phyloP scores from a whole-genome alignment of 2,329 filamentous ascomycete species.

The Metarhizium robertsii region DNA sequence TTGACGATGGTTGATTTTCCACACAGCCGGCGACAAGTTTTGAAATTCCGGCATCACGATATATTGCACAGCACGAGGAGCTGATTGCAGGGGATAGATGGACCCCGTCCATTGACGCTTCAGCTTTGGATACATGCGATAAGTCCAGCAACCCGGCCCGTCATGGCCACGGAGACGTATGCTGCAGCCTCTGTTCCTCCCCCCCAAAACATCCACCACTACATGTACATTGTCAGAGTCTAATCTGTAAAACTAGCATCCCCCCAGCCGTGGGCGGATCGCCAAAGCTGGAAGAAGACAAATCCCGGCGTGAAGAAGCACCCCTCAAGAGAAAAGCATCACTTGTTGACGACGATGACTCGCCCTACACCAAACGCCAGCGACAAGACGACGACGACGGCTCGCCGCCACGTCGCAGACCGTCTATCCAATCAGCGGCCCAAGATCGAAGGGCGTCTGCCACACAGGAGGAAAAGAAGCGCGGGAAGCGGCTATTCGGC shows the following conservation, averaged over 20 bases:
- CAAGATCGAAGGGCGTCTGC: constrained; percentile 15
- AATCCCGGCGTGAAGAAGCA: constrained; percentile 5
- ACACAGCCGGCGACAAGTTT: background rate
- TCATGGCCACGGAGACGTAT: constrained; percentile 9
- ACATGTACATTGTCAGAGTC: background rate
- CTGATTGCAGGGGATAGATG: background rate
- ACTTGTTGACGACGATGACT: constrained; percentile 10
- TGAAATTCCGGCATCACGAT: background rate
- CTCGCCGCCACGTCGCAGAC: constrained; percentile 4
- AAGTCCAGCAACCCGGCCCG: background rate
- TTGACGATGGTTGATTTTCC: background rate
- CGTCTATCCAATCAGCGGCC: background rate
- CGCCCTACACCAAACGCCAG: constrained; percentile 14
- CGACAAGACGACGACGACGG: constrained; percentile 15
- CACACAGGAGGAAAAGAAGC: constrained; percentile 66
- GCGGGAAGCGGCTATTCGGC: constrained; percentile 79
- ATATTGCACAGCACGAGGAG: background rate
- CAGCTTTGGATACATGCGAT: background rate
- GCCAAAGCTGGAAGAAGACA: background rate
- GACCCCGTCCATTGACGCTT: background rate
- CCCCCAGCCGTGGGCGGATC: background rate
- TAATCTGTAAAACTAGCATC: background rate
- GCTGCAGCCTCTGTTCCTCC: background rate
- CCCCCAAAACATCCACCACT: background rate
- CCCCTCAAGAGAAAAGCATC: constrained; percentile 21